These are phyloP conservation scores for Roridomyces roridus DNA, from an alignment of 768 basidiomycete genomes.

Conservation along the genomic window DNA sequence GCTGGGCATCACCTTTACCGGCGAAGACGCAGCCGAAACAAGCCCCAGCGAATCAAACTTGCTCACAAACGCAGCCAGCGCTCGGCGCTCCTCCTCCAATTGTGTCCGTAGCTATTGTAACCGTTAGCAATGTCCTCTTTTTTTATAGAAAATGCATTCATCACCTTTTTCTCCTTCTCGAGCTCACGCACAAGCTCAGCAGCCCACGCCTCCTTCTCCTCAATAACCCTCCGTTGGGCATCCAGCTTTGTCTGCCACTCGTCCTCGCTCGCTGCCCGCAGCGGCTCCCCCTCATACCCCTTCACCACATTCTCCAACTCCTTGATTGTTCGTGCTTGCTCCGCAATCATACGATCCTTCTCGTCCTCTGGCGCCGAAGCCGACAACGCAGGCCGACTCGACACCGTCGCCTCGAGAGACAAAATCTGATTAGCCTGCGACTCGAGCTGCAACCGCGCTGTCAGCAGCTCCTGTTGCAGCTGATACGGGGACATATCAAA, in stretches of 20 bases:
- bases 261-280: conserved; percentile 75
- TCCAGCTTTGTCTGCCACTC: conserved; percentile 72
- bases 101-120: conserved; percentile 55
- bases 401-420: conserved; percentile 79
- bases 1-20: conserved; percentile 55
- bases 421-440: conserved; percentile 85
- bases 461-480: conserved; percentile 89
- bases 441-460: conserved; percentile 77
- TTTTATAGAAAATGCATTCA: conserved; percentile 24
- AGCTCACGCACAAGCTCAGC: conserved; percentile 75
- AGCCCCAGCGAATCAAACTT: conserved; percentile 82
- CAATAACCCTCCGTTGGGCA: conserved; percentile 60
- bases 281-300: conserved; percentile 75
- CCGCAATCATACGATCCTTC: conserved; percentile 76
- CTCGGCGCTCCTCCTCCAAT: conserved; percentile 79
- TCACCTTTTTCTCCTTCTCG: conserved; percentile 78
- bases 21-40: conserved; percentile 38
- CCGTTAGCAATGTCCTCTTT: not conserved
- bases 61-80: conserved; percentile 79
- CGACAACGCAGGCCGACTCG: conserved; percentile 70
- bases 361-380: conserved; percentile 70
- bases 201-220: conserved; percentile 78
- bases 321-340: conserved; percentile 76
- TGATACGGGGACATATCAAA: conserved; percentile 91
- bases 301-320: conserved; percentile 77